Conservation (phyloP, 768 basidiomycete species). For the Omphalotus guepiniiformis region DNA sequence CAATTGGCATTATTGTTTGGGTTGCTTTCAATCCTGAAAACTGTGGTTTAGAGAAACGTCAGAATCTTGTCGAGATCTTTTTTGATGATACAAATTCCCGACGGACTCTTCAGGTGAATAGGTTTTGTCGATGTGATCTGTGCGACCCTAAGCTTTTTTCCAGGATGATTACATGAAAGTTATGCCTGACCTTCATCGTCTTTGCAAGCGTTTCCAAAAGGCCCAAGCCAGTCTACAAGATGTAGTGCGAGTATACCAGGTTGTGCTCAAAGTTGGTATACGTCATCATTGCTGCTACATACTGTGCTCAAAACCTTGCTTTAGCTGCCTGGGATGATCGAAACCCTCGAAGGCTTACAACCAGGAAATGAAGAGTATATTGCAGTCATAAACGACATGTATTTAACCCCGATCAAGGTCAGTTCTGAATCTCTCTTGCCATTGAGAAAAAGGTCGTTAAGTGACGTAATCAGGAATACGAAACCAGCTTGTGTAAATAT, state of each 20-base stretch:
- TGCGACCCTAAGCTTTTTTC: conserved; percentile 1
- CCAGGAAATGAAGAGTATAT: conserved; percentile 40
- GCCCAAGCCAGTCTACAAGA: conserved; percentile 84
- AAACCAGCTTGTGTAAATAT: conserved; percentile 67
- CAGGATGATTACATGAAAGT: conserved; percentile 84
- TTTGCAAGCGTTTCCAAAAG: conserved; percentile 89
- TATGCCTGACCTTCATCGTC: conserved; percentile 92
- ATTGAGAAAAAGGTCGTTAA: background rate
- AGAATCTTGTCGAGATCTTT: conserved; percentile 84
- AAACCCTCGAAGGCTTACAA: conserved; percentile 48
- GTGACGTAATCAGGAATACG: conserved; percentile 50
- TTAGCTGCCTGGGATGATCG: conserved; percentile 74
- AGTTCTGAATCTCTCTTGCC: conserved; percentile 11
- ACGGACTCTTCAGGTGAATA: conserved; percentile 70
- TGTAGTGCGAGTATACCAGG: conserved; percentile 94
- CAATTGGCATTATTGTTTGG: background rate
- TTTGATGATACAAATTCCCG: conserved; percentile 74
- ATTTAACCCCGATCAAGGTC: conserved; percentile 60
- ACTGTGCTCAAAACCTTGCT: background rate
- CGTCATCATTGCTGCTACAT: background rate
- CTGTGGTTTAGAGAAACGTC: conserved; percentile 62
- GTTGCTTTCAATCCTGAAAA: background rate
- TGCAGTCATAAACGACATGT: conserved; percentile 62
- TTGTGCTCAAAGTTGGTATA: conserved; percentile 54
- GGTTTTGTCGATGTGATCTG: conserved; percentile 6